Evolutionary conservation across 2,329 filamentous ascomycete genomes (phyloP).

Genomic region (Monosporascus sp.): DNA sequence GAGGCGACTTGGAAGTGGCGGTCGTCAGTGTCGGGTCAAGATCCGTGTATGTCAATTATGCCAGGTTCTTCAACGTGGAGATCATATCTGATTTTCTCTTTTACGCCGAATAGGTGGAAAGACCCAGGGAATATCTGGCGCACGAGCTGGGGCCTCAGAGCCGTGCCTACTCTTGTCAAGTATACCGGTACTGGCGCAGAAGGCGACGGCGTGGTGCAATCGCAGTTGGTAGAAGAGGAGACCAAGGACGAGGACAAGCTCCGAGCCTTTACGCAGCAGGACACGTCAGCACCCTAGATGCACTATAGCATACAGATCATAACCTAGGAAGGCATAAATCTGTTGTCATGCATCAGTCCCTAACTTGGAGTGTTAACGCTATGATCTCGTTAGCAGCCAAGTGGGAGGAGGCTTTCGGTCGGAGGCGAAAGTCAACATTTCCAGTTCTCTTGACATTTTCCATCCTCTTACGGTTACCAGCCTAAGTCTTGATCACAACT

Average conservation of each 20-base stretch:
- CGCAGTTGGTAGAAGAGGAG: not conserved
- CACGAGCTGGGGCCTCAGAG: not conserved
- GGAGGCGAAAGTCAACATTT: no score
- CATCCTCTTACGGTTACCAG: no score
- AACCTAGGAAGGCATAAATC: no score
- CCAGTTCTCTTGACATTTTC: no score
- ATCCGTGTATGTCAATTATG: not conserved
- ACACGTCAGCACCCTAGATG: not conserved
- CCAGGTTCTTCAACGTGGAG: not conserved
- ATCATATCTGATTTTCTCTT: not conserved
- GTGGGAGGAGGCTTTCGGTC: no score
- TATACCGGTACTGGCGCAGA: not conserved
- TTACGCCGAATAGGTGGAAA: not conserved
- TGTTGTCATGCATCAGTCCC: no score
- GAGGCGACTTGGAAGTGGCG: not conserved
- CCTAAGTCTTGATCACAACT: no score
- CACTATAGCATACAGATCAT: no score
- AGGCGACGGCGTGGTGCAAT: not conserved
- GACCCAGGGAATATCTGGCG: not conserved
- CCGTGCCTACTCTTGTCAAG: not conserved
- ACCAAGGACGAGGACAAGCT: not conserved
- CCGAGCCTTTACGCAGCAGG: not conserved
- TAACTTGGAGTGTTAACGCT: no score
- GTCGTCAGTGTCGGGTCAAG: not conserved
- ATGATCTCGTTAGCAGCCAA: no score